These are phyloP conservation scores for Eucalyptus victrix DNA, from an alignment of 345 rosid genomes.

Conservation along the genomic window DNA sequence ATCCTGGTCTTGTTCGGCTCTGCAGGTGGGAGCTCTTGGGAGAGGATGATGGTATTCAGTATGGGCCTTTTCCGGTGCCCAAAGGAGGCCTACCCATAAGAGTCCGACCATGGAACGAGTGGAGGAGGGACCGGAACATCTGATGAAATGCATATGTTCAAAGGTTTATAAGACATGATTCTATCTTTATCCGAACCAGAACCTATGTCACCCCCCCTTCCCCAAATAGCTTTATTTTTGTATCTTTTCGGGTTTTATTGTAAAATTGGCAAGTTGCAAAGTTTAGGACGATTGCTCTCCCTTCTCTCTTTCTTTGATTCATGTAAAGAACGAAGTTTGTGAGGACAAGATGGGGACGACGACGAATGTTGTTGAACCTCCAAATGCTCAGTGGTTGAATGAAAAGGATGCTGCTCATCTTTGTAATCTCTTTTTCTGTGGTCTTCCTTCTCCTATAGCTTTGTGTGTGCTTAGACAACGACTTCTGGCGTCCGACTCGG, in stretches of 20 bases:
- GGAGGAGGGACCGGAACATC: neutral
- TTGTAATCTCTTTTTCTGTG: neutral
- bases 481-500: neutral
- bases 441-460: neutral
- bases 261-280: neutral
- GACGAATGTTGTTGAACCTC: neutral
- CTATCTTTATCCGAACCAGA: neutral
- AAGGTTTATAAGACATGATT: neutral
- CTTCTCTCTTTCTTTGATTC: neutral
- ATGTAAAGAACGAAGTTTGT: neutral
- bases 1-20: neutral
- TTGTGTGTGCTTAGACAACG: neutral
- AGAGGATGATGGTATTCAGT: conserved; percentile 70
- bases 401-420: neutral
- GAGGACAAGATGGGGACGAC: neutral
- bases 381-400: neutral
- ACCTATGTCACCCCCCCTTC: neutral
- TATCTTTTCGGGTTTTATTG: neutral
- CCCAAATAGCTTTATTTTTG: neutral
- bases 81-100: conserved; percentile 70
- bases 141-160: neutral
- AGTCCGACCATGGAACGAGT: conserved; percentile 16
- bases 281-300: neutral
- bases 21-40: conserved; percentile 75
- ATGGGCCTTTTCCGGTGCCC: conserved; percentile 93